Base-by-base conservation (phyloP, 2,329 filamentous ascomycete genomes). In the Penicillium sp. region DNA sequence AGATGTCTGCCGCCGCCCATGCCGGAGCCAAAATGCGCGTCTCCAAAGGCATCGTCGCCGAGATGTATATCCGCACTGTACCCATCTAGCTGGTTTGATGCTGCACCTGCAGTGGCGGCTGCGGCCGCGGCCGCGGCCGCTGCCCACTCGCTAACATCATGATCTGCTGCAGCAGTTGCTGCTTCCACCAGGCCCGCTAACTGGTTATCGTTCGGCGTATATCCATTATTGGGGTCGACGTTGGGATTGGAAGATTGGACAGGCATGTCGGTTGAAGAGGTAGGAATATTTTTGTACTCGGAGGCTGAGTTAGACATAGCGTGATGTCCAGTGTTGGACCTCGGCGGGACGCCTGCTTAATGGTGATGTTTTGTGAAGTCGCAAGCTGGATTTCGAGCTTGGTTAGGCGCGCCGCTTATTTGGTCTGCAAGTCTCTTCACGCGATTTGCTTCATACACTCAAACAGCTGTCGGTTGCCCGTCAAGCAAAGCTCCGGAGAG, bases 181-280 rank as follows among this genome's bases (percentile, higher is more conserved):
- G 75, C 75, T 58, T 78, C 72, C 6, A 78, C 74, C 27, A 78
- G 56, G 3, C 75, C 75, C 4, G 75, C 75, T 12, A 78, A 65
- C 46, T 78, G 75, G 42, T 73, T 74, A 42, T 77, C 74, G 32
- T 64, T 72, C 1, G 70, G 65, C 12, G 67, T 60, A 56, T 73
- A 73, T 20, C 62, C 63, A 24, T 50, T 66, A 24, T 63, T 71
- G 10, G 68, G 59, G 26, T 73, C 70, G 10, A 70, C 52, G 15
- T 66, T 65, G 8, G 63, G 46, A 42, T 65, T 58, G 1, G 69
- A 44, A 10, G 58, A 27, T 2, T 67, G 42, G 29, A 21, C 13
- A 15, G 36, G n/a, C 36, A 68, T 63, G 10, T 71, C 67, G 36
- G 58, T 51, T 6, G 63, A 55, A 10, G 69, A 66, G 18, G 62